phyloP scores from a whole-genome alignment of 2,329 filamentous ascomycete species.

The Lachnellula arida region DNA sequence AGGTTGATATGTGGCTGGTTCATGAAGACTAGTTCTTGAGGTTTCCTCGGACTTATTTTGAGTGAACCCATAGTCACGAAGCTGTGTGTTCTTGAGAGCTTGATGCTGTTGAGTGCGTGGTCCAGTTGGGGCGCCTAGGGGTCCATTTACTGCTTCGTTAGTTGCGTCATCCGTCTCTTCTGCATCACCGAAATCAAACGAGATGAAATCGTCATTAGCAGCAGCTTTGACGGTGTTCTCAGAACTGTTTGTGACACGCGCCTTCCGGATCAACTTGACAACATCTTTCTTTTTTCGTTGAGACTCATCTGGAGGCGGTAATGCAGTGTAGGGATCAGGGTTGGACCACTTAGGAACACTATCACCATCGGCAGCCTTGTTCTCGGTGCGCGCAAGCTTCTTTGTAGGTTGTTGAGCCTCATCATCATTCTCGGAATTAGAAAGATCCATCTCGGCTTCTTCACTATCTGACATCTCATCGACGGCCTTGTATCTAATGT shows the following conservation, averaged over 20 bases:
- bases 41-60: background rate
- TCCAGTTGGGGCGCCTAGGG: constrained; percentile 7
- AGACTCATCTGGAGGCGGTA: constrained; percentile 73
- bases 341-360: constrained; percentile 82
- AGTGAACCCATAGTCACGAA: background rate
- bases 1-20: background rate
- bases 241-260: constrained; percentile 58
- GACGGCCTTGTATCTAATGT: constrained; percentile 48
- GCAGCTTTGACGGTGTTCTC: constrained; percentile 44
- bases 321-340: constrained; percentile 84
- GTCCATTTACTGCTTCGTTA: constrained; percentile 11
- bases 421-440: constrained; percentile 36
- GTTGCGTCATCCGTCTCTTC: constrained; percentile 12
- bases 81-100: background rate
- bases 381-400: constrained; percentile 40
- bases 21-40: background rate
- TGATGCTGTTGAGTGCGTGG: background rate
- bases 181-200: constrained; percentile 63
- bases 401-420: constrained; percentile 35
- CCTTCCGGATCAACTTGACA: constrained; percentile 87
- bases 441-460: constrained; percentile 58
- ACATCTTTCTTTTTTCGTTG: constrained; percentile 77
- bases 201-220: constrained; percentile 81
- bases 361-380: constrained; percentile 38
- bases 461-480: constrained; percentile 60